phyloP scores from a whole-genome alignment of 2,329 filamentous ascomycete species.

The Plenodomus tracheiphilus region DNA sequence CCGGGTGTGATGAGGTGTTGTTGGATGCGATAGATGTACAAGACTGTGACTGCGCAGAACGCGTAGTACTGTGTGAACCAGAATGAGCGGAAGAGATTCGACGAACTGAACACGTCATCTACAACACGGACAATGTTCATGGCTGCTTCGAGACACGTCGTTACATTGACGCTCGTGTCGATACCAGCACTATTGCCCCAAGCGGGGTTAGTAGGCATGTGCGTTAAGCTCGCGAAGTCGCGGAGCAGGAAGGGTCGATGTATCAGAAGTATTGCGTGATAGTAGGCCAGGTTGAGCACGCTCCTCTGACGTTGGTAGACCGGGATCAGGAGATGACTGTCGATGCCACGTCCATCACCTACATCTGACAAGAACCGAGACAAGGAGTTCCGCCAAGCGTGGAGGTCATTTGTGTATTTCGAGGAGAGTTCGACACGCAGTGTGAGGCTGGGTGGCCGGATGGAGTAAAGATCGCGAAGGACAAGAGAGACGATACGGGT shows the following conservation, averaged over 20 bases:
- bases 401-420: slow-evolving; percentile 49
- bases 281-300: slow-evolving; percentile 58
- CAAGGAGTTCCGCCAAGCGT: slow-evolving; percentile 52
- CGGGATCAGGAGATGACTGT: slow-evolving; percentile 51
- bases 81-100: slow-evolving; percentile 51
- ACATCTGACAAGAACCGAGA: slow-evolving; percentile 49
- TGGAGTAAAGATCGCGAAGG: slow-evolving; percentile 51
- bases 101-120: slow-evolving; percentile 46
- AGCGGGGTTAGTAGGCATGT: slow-evolving; percentile 29
- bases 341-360: slow-evolving; percentile 40
- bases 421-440: slow-evolving; percentile 44
- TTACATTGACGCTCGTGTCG: slow-evolving; percentile 41
- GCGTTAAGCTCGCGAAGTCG: slow-evolving; percentile 43
- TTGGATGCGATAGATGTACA: slow-evolving; percentile 60
- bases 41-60: slow-evolving; percentile 58
- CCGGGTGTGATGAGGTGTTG: slow-evolving; percentile 51
- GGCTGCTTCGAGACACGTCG: slow-evolving; percentile 54
- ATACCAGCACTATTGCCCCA: slow-evolving; percentile 10
- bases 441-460: slow-evolving; percentile 39
- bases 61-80: slow-evolving; percentile 60
- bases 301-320: slow-evolving; percentile 59
- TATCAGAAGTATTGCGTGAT: slow-evolving; percentile 60
- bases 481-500: slow-evolving; percentile 51
- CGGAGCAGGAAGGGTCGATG: slow-evolving; percentile 59
- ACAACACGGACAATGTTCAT: slow-evolving; percentile 51